These are phyloP conservation scores for Fomitopsis palustris DNA, from an alignment of 1,284 basidiomycete genomes.

Conservation along the genomic window DNA sequence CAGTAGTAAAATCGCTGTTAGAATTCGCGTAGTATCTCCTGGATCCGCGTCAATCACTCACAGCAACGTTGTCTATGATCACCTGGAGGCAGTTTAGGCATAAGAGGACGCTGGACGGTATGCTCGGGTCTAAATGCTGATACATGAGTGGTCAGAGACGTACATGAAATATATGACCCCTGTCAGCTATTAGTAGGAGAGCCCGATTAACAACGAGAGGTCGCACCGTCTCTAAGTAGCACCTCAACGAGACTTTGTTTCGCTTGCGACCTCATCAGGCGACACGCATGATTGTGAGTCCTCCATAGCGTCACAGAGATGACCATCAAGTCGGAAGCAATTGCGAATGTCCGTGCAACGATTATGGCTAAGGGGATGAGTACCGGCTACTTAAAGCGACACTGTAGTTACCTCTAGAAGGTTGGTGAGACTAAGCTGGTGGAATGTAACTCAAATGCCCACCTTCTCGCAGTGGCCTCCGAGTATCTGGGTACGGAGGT, in stretches of 20 bases:
- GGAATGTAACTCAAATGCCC: not conserved
- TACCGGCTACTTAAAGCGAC: not conserved
- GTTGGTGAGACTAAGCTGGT: not conserved
- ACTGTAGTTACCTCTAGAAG: not conserved
- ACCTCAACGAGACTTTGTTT: not conserved
- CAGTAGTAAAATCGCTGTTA: too few species aligned
- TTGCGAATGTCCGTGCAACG: not conserved
- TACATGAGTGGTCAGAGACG: not conserved
- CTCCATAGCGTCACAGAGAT: not conserved
- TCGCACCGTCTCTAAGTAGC: conserved; percentile 18
- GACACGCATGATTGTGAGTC: not conserved
- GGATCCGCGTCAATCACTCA: not conserved
- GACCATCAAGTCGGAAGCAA: not conserved
- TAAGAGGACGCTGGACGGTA: not conserved
- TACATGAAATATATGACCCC: conserved; percentile 17
- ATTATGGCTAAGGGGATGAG: not conserved
- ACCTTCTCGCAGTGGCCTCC: not conserved
- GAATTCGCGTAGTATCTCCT: too few species aligned
- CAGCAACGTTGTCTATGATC: conserved; percentile 6
- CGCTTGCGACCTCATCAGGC: too few species aligned
- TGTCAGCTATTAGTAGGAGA: not conserved
- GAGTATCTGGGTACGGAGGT: not conserved
- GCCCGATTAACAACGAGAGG: not conserved
- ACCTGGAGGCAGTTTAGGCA: conserved; percentile 7
- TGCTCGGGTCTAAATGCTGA: not conserved